phyloP scores from a whole-genome alignment of 225 moss, liverwort and hornwort genomes.

The Takakia lepidozioides region DNA sequence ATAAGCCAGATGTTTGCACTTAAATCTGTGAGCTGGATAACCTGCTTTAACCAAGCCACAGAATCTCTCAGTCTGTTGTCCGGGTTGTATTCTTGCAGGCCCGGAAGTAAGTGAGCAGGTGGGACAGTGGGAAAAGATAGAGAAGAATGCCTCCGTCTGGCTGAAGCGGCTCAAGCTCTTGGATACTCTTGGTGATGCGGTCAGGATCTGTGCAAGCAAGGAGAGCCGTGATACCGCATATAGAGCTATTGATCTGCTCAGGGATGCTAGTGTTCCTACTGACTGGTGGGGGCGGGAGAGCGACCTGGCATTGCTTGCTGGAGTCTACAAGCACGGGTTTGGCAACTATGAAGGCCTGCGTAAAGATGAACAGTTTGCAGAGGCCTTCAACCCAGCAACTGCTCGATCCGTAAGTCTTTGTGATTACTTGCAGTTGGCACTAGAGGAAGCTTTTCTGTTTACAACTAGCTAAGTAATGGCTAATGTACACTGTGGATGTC shows the following conservation, averaged over 20 bases:
- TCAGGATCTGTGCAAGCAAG: constrained; percentile 56
- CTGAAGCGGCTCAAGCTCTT: constrained; percentile 70
- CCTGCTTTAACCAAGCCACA: too few species aligned
- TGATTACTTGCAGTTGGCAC: too few species aligned
- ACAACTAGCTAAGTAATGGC: too few species aligned
- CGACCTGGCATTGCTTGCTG: constrained; percentile 65
- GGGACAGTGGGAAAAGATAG: constrained; percentile 66
- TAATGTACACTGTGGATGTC: too few species aligned
- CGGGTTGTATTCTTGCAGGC: constrained; percentile 22
- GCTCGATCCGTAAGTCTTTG: constrained; percentile 32
- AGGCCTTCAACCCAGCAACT: constrained; percentile 44
- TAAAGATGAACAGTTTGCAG: constrained; percentile 63
- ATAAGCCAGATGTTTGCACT: too few species aligned
- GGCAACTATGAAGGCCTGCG: constrained; percentile 68
- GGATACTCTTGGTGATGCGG: constrained; percentile 65
- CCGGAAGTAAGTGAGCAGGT: constrained; percentile 63
- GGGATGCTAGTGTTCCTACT: constrained; percentile 68
- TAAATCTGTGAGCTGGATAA: too few species aligned
- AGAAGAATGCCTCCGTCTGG: constrained; percentile 72
- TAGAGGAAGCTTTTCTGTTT: too few species aligned
- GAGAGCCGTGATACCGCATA: constrained; percentile 64
- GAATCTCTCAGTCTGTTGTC: constrained; percentile 1
- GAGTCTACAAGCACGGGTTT: constrained; percentile 77
- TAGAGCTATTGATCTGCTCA: constrained; percentile 66
- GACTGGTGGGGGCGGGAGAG: constrained; percentile 68